Base-by-base conservation (phyloP, 2,329 filamentous ascomycete genomes). In the Iodosphaeria phyllophila region DNA sequence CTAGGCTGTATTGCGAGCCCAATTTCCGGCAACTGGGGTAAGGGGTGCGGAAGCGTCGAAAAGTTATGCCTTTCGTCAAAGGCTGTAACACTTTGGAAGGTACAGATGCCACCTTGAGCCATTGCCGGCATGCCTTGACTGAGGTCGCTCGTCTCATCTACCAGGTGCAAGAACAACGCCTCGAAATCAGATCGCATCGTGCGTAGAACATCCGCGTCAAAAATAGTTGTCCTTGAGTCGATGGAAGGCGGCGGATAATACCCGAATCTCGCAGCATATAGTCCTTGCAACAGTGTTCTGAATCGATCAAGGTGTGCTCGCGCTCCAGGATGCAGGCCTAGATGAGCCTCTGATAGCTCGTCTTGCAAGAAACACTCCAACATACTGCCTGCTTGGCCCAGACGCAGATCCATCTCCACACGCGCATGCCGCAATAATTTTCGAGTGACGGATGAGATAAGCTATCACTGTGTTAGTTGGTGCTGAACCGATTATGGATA, bases 221-320 rank as follows among this genome's bases (percentile, higher is more conserved):
- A 75, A 2, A 60, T 44, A 5, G 47, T 39, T 27, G 48, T 54
- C 12, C 50, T 45, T 2, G 38, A 32, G 19, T 57, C 49, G 13
- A 51, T 42, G 2, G 50, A 43, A 3, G 51, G 50, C 0, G 77
- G 76, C 1, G 79, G 78, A 46, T 76, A 86, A 35, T 72, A 74
- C 5, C 76, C 75, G 16, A 80, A 58, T 27, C 70, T 71, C 1
- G 61, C 56, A 1, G 66, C 54, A 39, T 82, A 84, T 37, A 70
- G 74, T 1, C 57, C 55, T 14, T 72, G 56, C 1, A 89, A 45
- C 33, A 79, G 77, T 6, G 64, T 60, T 23, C 77, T 60, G 42
- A 86, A 86, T 2, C 65, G 64, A 32, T 82, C 70, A 1, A 86
- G 59, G 36, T 89, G 78, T 3, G 63, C 57, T 32, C 71, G 56